Base-by-base conservation (phyloP, 2,329 filamentous ascomycete genomes). In the Neonectria neomacrospora region DNA sequence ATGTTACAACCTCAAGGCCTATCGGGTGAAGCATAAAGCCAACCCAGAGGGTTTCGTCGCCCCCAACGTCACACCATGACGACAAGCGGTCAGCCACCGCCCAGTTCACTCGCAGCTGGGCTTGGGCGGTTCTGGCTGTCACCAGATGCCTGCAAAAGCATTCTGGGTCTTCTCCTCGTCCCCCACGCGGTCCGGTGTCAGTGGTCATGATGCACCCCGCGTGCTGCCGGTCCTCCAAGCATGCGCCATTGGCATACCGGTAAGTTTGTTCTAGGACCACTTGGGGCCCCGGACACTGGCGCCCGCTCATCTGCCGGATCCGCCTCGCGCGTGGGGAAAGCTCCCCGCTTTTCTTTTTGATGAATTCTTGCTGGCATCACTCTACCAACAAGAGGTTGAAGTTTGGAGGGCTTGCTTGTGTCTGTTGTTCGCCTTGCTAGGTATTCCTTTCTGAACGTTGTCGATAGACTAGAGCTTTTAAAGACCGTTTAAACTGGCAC, bases 351-450 rank as follows among this genome's bases (percentile, higher is more conserved):
- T 66, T 45, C 9, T 51, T 50, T 47, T 26, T 50, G 42, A 45
- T 18, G 28, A 48, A 23, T 23, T 45, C 82, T 71, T 91, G 28
- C 52, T 48, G 42, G 26, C 23, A 28, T 39, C 18, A 9, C 53
- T 55, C 42, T 30, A 56, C 22, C n/a, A 14, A 37, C 18, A 39
- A 26, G 14, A 30, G 9, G 8, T 42, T 45, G 55, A 10, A 50
- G 45, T 30, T 57, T 57, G 45, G 44, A 34, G 34, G 42, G 41
- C 3, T 3, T 26, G 34, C 12, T 34, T 37, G 34, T n/a, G 42
- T 2, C 20, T 22, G 47, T 22, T 22, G n/a, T 32, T 18, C 14
- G 10, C 28, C 5, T 39, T 48, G 20, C 22, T 20, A 14, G 9
- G 39, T 9, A 18, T 45, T 14, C 10, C 23, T 11, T 28, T 37